Evolutionary conservation across 2,329 filamentous ascomycete species (phyloP).

Genomic region (Macrophomina phaseolina): DNA sequence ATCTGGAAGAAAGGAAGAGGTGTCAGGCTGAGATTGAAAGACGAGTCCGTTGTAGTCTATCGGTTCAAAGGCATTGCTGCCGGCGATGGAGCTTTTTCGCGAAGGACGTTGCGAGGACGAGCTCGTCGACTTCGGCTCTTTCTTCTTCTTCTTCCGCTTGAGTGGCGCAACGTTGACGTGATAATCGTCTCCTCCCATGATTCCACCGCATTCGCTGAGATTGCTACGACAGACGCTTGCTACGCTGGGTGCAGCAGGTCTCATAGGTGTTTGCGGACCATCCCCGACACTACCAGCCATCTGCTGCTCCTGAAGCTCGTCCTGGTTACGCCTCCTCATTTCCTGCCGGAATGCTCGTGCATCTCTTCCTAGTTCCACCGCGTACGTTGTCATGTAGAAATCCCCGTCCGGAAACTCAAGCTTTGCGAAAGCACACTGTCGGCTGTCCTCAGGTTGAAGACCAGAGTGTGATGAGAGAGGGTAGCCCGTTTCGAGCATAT

Average conservation of each 20-base stretch:
- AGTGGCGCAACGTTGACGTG: slow-evolving; percentile 27
- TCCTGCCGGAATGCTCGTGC: slow-evolving; percentile 62
- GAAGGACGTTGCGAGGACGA: slow-evolving; percentile 52
- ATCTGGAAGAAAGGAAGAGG: slow-evolving; percentile 61
- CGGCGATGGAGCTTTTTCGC: slow-evolving; percentile 40
- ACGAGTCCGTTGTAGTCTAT: slow-evolving; percentile 60
- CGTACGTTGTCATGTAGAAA: slow-evolving; percentile 79
- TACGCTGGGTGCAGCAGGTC: slow-evolving; percentile 22
- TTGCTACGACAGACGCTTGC: slow-evolving; percentile 33
- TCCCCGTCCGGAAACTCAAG: slow-evolving; percentile 76
- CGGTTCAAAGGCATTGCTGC: slow-evolving; percentile 43
- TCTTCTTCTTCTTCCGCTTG: slow-evolving; percentile 24
- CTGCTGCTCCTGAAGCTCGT: slow-evolving; percentile 53
- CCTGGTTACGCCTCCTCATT: slow-evolving; percentile 41
- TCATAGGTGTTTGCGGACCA: slow-evolving; percentile 30
- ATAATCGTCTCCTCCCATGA: slow-evolving; percentile 33
- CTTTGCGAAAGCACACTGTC: slow-evolving; percentile 63
- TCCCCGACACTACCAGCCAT: slow-evolving; percentile 32
- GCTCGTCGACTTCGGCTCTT: slow-evolving; percentile 56
- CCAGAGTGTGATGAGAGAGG: neutral
- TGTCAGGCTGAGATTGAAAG: slow-evolving; percentile 49
- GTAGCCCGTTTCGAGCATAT: slow-evolving; percentile 8
- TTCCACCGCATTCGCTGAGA: slow-evolving; percentile 36
- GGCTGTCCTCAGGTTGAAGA: slow-evolving; percentile 22
- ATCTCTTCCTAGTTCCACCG: slow-evolving; percentile 75